These are phyloP conservation scores for Herpetospermum pedunculosum DNA, from an alignment of 306 rosid genomes.

Conservation along the genomic window DNA sequence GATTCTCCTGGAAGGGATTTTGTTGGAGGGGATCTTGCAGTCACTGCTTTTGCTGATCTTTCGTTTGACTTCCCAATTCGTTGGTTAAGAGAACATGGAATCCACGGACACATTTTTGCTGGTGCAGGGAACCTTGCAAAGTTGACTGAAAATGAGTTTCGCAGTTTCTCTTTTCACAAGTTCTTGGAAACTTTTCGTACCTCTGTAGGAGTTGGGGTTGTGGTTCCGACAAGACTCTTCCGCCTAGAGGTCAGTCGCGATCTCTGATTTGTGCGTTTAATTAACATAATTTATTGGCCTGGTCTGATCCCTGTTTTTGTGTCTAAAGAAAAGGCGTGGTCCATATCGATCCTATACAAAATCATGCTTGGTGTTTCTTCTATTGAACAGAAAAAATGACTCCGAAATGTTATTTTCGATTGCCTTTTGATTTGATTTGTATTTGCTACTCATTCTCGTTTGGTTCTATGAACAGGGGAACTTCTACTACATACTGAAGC, in stretches of 20 bases:
- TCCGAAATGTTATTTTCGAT: not conserved
- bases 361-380: not conserved
- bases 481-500: constrained; percentile 63
- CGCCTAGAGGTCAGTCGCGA: constrained; percentile 76
- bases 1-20: constrained; percentile 52
- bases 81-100: constrained; percentile 82
- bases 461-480: constrained; percentile 56
- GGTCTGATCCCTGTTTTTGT: not conserved
- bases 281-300: not conserved
- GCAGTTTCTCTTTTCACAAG: constrained; percentile 41
- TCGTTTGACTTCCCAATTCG: constrained; percentile 80
- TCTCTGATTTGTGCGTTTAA: not conserved
- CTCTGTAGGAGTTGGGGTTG: constrained; percentile 84
- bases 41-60: constrained; percentile 85
- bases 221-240: constrained; percentile 69
- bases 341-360: not conserved
- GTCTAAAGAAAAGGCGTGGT: not conserved
- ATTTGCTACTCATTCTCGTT: constrained; percentile 9
- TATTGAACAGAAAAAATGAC: not conserved
- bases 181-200: constrained; percentile 70
- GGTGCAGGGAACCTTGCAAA: constrained; percentile 83
- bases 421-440: not conserved
- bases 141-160: constrained; percentile 68
- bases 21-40: constrained; percentile 94
- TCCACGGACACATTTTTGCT: constrained; percentile 90